Conservation (phyloP, 768 basidiomycete species). For the Leccinum sublutescens region DNA sequence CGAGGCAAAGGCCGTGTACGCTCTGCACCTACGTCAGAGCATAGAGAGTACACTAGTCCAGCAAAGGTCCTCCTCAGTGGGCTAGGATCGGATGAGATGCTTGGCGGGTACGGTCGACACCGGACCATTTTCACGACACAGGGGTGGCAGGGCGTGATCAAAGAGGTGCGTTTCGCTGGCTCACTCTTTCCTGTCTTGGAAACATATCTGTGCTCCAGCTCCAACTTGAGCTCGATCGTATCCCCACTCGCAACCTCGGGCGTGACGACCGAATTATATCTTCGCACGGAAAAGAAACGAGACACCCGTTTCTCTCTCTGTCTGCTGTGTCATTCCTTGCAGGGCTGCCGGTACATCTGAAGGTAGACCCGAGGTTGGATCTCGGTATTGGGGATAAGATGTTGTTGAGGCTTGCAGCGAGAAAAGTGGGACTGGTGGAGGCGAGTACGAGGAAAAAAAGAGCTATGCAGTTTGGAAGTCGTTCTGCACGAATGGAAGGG, state of each 20-base stretch:
- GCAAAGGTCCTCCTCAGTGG: conserved; percentile 88
- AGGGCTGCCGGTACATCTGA: conserved; percentile 72
- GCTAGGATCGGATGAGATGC: conserved; percentile 90
- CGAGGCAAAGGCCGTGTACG: conserved; percentile 67
- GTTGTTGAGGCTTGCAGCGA: conserved; percentile 69
- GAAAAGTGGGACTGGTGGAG: conserved; percentile 69
- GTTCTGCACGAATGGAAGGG: conserved; percentile 77
- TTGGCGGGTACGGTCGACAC: conserved; percentile 93
- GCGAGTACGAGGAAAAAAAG: conserved; percentile 81
- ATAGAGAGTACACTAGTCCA: conserved; percentile 57
- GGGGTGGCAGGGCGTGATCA: conserved; percentile 75
- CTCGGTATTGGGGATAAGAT: conserved; percentile 90
- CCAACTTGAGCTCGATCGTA: conserved; percentile 84
- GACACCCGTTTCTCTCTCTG: conserved; percentile 89
- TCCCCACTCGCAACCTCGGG: conserved; percentile 87
- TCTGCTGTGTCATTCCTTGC: conserved; percentile 77
- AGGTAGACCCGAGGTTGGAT: conserved; percentile 72
- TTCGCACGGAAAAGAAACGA: conserved; percentile 85
- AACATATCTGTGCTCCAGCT: conserved; percentile 47
- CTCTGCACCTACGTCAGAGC: conserved; percentile 30
- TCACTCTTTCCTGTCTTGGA: not conserved
- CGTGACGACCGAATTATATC: conserved; percentile 94
- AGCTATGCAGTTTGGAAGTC: conserved; percentile 97
- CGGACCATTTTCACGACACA: conserved; percentile 64
- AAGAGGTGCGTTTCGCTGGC: conserved; percentile 55